Base-by-base conservation (phyloP, 768 basidiomycete species). In the Agaricus bisporus region DNA sequence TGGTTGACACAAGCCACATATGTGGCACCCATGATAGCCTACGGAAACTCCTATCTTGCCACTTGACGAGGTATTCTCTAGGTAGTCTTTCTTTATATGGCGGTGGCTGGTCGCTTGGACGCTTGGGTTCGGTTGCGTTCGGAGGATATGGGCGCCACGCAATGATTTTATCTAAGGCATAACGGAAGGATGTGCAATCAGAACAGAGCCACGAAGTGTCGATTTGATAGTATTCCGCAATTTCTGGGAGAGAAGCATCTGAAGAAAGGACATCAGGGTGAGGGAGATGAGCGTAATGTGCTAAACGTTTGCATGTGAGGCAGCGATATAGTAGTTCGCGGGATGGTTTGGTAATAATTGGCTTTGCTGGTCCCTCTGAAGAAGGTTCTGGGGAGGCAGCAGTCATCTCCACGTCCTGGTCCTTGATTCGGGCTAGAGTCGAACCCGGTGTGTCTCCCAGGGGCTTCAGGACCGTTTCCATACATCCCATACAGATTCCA, bases 21-120 rank as follows among this genome's bases (percentile, higher is more conserved):
- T 98, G 94, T 28, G 92, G 88, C 1, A 97, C 92, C 94, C 94
- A 98, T 65, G 87, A 78, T 10, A 80, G 71, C 41, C 86, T 80
- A 49, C 88, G 74, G 66, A 89, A 98, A 58, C 92, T 90, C 42
- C 86, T 72, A 38, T 76, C 82, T 8, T 68, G 67, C 92, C 93
- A 98, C 66, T 98, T 98, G 51, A 98, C 82, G 11, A 98, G 81
- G 65, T 98, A 98, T 67, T 95, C 91, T 41, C 95, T 73, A n/a
- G 90, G 91, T 14, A 95, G 74, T 32, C 71, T 60, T 22, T 72
- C 65, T 64, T 85, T 93, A 65, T 74, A 74, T 58, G 81, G 69
- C 0, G 78, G 72, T 2, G 69, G 60, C 49, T 77, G 70, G 45
- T 71, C 73, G 6, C 59, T 47, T 6, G 70, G 62, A 26, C 60